phyloP scores from a whole-genome alignment of 805 yeast genomes.

The Jamesozyma hellenica region DNA sequence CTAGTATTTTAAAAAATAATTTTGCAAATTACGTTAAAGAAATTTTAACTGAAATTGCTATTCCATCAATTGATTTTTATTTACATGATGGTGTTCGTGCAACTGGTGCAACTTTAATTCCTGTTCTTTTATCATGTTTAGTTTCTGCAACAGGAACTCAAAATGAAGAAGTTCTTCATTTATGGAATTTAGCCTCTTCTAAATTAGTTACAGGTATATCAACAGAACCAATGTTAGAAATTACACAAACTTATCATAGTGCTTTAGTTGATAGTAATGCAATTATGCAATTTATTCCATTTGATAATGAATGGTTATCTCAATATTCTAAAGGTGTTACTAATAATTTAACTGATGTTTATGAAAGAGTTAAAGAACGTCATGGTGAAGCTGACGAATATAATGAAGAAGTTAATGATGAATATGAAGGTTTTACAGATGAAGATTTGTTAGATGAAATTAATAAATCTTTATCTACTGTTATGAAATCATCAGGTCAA shows the following conservation, averaged over 20 bases:
- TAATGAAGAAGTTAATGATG: slow-evolving; percentile 79
- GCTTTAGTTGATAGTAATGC: slow-evolving; percentile 59
- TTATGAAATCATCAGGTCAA: slow-evolving; percentile 53
- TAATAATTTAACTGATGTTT: slow-evolving; percentile 53
- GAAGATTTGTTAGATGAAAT: slow-evolving; percentile 85
- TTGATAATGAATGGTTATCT: slow-evolving; percentile 45
- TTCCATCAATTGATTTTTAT: slow-evolving; percentile 85
- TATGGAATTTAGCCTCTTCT: slow-evolving; percentile 64
- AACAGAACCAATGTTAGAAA: slow-evolving; percentile 75
- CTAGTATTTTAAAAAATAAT: slow-evolving; percentile 69
- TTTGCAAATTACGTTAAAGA: slow-evolving; percentile 78
- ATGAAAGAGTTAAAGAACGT: slow-evolving; percentile 60
- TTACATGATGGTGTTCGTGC: slow-evolving; percentile 91
- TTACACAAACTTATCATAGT: slow-evolving; percentile 67
- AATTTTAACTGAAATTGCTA: slow-evolving; percentile 63
- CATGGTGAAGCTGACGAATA: slow-evolving; percentile 75
- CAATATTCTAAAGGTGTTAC: slow-evolving; percentile 51
- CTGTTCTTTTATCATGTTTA: slow-evolving; percentile 63
- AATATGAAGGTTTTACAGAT: slow-evolving; percentile 73
- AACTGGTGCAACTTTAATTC: slow-evolving; percentile 77
- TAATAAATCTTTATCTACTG: slow-evolving; percentile 58
- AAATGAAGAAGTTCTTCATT: slow-evolving; percentile 48
- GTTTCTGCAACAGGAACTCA: slow-evolving; percentile 38
- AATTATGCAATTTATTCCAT: slow-evolving; percentile 54
- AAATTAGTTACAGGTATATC: slow-evolving; percentile 59